Evolutionary conservation across 2,329 filamentous ascomycete species (phyloP), one percentile per base, ranked within the genome.

Genomic region (Penicillium palitans): DNA sequence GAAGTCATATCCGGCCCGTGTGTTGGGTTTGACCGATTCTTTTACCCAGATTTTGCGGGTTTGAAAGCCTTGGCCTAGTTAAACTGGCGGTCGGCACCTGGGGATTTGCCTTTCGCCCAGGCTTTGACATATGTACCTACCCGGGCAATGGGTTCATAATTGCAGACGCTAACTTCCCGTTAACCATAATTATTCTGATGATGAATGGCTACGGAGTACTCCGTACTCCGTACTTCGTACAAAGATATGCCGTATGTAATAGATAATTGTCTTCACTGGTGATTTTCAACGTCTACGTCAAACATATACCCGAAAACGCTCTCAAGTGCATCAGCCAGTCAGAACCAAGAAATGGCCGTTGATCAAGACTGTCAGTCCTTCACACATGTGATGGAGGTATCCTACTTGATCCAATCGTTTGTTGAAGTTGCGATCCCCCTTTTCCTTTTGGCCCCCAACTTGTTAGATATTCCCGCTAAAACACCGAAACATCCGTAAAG

Each of bases 381-480:
- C 55, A 35, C 37, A 48, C 50, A 37, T 48, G 55, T 39, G 37
- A 42, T 53, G 3, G 21, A 9, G 17, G 6, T 8, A 33, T n/a
- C 6, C 27, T 6, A 27, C 6, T 24, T 1, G 12, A 21, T 29
- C 44, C 50, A 44, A 54, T 57, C 19, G 40, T 17, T 29, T 24
- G 19, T 27, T 39, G 19, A 4, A 24, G 27, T 50, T 17, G n/a
- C 24, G n/a, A 2, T 41, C 44, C n/a, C 27, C 21, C n/a, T 53
- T 58, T 45, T 24, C 15, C 21, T 53, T 58, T 45, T 49, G 57
- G 58, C 47, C 53, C 59, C 59, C 48, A 45, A 35, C 25, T 7
- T 27, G 12, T 35, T 52, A 10, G 25, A 47, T 24, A n/a, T 40
- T 40, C 3, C 33, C 12, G 52, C 48, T 42, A 25, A 44, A 42